Percentiles rank a stretch among this genome's conserved stretches.
Conservation (phyloP, 129 eudicot genomes). For the Saposhnikovia divaricata region DNA sequence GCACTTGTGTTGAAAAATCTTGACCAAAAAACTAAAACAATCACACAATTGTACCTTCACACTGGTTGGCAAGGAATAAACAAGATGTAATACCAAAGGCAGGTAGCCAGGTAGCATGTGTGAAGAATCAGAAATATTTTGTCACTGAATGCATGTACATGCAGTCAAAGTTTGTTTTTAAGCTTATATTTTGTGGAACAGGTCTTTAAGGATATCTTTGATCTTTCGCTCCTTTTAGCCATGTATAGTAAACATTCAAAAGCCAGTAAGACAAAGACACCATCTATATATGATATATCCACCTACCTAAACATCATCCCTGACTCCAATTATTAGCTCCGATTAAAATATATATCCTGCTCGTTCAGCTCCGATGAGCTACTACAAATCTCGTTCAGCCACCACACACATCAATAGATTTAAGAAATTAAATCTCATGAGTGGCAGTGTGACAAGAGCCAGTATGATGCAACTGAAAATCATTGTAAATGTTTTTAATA, state of each 20-base stretch:
- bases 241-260: constrained; percentile 14
- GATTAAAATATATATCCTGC: no score
- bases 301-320: neutral
- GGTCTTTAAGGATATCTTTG: neutral
- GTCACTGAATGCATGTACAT: constrained; percentile 11
- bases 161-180: neutral
- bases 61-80: neutral
- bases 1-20: neutral
- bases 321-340: neutral
- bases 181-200: constrained; percentile 18
- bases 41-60: neutral
- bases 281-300: neutral
- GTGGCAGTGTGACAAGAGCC: constrained; percentile 10
- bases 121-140: neutral
- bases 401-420: no score
- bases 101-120: neutral
- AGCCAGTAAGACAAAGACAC: constrained; percentile 17
- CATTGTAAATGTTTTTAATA: constrained; percentile 19
- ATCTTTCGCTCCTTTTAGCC: constrained; percentile 7
- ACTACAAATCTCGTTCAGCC: no score
- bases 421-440: neutral
- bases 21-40: neutral
- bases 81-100: neutral
- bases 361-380: no score
- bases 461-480: constrained; percentile 25